These are phyloP conservation scores for Cercophora sp. DNA, from an alignment of 495 filamentous ascomycete genomes.

Conservation along the genomic window DNA sequence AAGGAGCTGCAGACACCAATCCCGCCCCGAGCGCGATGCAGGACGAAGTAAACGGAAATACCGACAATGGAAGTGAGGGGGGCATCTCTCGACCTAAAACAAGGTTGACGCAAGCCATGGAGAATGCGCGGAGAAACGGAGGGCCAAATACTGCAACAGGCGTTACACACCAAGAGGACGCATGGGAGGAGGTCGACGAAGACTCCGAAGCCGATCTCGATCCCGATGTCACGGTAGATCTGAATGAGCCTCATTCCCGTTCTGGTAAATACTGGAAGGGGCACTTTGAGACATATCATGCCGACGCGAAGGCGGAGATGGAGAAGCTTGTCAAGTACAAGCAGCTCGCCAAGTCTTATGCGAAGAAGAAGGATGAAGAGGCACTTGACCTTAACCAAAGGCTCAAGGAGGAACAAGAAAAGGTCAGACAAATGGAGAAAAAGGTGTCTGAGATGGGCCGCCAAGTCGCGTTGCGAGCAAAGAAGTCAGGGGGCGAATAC, in stretches of 20 bases:
- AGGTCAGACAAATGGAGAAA: slow-evolving; percentile 48
- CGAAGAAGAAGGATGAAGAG: slow-evolving; percentile 82
- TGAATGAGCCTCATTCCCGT: slow-evolving; percentile 74
- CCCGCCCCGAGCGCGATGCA: slow-evolving; percentile 46
- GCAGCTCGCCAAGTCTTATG: slow-evolving; percentile 80
- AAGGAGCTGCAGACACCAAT: slow-evolving; percentile 28
- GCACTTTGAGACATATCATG: slow-evolving; percentile 78
- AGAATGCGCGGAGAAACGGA: slow-evolving; percentile 37
- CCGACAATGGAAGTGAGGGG: neutral
- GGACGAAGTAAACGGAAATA: slow-evolving; percentile 45
- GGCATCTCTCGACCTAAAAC: slow-evolving; percentile 33
- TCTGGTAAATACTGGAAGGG: slow-evolving; percentile 94
- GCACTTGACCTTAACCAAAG: slow-evolving; percentile 67
- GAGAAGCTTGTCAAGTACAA: slow-evolving; percentile 75
- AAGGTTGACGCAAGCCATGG: slow-evolving; percentile 53
- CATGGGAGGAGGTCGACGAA: slow-evolving; percentile 40
- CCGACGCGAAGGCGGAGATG: slow-evolving; percentile 73
- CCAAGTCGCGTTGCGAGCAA: slow-evolving; percentile 40
- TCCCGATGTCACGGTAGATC: slow-evolving; percentile 68
- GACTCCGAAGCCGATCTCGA: slow-evolving; percentile 23
- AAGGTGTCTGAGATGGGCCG: slow-evolving; percentile 59
- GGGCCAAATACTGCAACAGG: slow-evolving; percentile 17
- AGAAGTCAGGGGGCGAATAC: slow-evolving; percentile 42
- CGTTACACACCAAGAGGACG: slow-evolving; percentile 32
- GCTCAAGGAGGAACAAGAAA: slow-evolving; percentile 60